Conservation (phyloP, 768 basidiomycete genomes). For the Paxillus involutus region DNA sequence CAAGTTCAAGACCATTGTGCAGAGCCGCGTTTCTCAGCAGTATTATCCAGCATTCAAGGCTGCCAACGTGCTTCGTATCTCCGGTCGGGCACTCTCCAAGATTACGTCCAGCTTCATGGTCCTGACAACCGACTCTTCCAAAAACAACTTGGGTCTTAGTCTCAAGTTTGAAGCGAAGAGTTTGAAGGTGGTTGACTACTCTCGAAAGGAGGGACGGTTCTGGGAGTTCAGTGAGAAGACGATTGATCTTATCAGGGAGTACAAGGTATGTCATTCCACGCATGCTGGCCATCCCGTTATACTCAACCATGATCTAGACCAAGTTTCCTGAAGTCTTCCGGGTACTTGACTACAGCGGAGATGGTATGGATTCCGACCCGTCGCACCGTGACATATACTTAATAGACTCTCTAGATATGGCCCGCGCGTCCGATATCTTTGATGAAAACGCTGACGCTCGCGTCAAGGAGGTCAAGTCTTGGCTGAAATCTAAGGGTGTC, state of each 20-base stretch:
- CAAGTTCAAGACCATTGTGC: slow-evolving; percentile 71
- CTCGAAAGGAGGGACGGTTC: slow-evolving; percentile 73
- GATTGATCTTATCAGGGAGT: slow-evolving; percentile 75
- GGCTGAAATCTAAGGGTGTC: slow-evolving; percentile 87
- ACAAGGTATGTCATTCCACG: slow-evolving; percentile 53
- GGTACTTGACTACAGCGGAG: slow-evolving; percentile 66
- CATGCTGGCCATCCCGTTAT: background rate
- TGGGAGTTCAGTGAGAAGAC: slow-evolving; percentile 97
- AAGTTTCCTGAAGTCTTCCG: slow-evolving; percentile 85
- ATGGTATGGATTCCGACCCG: slow-evolving; percentile 45
- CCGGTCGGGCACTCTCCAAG: slow-evolving; percentile 78
- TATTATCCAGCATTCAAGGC: slow-evolving; percentile 84
- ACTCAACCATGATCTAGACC: slow-evolving; percentile 36
- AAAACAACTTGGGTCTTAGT: slow-evolving; percentile 89
- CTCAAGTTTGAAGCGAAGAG: slow-evolving; percentile 96
- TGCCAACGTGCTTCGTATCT: slow-evolving; percentile 70
- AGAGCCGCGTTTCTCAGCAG: slow-evolving; percentile 41
- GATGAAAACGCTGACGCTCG: slow-evolving; percentile 62
- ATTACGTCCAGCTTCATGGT: slow-evolving; percentile 96
- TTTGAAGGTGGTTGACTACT: slow-evolving; percentile 91
- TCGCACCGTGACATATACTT: background rate
- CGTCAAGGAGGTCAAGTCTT: slow-evolving; percentile 75
- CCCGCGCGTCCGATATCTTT: slow-evolving; percentile 58
- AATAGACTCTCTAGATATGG: slow-evolving; percentile 60
- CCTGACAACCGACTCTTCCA: slow-evolving; percentile 67